Evolutionary conservation across 805 yeast genomes (phyloP).

Genomic region (Barnettozyma populi): DNA sequence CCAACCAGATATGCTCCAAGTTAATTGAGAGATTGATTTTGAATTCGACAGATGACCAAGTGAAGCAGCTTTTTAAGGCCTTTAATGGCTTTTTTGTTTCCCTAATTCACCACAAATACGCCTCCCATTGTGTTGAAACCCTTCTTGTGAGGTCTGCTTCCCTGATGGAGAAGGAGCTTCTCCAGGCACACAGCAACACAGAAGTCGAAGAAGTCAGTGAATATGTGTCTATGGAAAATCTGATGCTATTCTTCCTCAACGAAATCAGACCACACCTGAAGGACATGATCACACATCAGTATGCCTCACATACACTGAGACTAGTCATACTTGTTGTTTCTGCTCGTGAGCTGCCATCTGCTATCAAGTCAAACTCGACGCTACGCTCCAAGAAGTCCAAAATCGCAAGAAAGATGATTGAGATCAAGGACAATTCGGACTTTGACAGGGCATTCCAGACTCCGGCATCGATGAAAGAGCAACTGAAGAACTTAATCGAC

Average conservation of each 20-base stretch:
- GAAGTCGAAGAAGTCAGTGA: constrained; percentile 31
- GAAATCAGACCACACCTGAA: constrained; percentile 59
- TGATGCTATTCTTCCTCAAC: constrained; percentile 57
- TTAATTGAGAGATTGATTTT: constrained; percentile 82
- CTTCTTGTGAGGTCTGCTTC: constrained; percentile 70
- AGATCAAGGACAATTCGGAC: constrained; percentile 72
- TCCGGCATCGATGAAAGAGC: constrained; percentile 62
- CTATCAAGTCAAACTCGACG: constrained; percentile 61
- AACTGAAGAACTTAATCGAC: constrained; percentile 46
- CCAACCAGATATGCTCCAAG: constrained; percentile 93
- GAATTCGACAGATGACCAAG: constrained; percentile 55
- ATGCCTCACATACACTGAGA: constrained; percentile 85
- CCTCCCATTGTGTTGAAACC: constrained; percentile 92
- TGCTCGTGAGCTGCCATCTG: constrained; percentile 74
- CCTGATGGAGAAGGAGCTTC: constrained; percentile 65
- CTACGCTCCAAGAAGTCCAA: constrained; percentile 79
- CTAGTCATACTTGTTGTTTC: constrained; percentile 63
- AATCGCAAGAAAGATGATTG: constrained; percentile 91
- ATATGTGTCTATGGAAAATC: constrained; percentile 54
- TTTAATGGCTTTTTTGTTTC: constrained; percentile 73
- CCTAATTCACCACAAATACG: constrained; percentile 78
- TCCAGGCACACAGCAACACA: constrained; percentile 35
- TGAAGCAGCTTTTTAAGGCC: constrained; percentile 57
- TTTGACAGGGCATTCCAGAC: constrained; percentile 61
- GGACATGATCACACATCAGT: constrained; percentile 64